Conservation (phyloP, 2,329 filamentous ascomycete species). For the Aspergillus texensis region DNA sequence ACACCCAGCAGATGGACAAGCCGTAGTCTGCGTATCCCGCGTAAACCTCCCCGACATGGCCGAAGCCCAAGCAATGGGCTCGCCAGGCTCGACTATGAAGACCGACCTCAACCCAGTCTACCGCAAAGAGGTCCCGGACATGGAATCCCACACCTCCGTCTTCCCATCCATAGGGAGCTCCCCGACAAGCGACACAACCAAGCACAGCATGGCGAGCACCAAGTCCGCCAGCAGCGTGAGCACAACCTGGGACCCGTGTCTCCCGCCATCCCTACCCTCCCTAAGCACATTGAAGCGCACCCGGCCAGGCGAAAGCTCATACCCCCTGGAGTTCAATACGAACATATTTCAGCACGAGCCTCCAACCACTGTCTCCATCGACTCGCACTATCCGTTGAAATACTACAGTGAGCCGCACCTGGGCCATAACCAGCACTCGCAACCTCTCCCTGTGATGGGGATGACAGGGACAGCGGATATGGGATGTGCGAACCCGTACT, state of each 20-base stretch:
- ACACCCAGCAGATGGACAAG: slow-evolving; percentile 26
- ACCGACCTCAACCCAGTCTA: slow-evolving; percentile 16
- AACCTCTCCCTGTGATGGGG: slow-evolving; percentile 16
- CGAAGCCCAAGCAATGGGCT: slow-evolving; percentile 21
- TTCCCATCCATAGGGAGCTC: slow-evolving; percentile 20
- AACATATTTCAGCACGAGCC: slow-evolving; percentile 15
- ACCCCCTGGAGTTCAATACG: slow-evolving; percentile 10
- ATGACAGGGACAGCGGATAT: slow-evolving; percentile 21
- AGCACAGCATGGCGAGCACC: slow-evolving; percentile 5
- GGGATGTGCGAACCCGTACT: slow-evolving; percentile 28
- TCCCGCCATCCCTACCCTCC: slow-evolving; percentile 14
- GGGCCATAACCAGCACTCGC: slow-evolving; percentile 12
- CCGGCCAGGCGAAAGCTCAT: slow-evolving; percentile 8
- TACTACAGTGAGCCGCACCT: slow-evolving; percentile 19
- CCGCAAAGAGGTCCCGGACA: slow-evolving; percentile 19
- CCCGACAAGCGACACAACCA: slow-evolving; percentile 5
- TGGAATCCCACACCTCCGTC: slow-evolving; percentile 27
- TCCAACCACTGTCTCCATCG: slow-evolving; percentile 8
- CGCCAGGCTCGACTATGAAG: slow-evolving; percentile 16
- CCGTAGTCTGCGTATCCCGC: slow-evolving; percentile 29
- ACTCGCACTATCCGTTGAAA: slow-evolving; percentile 17
- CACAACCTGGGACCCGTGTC: slow-evolving; percentile 16
- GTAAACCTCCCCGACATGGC: slow-evolving; percentile 31
- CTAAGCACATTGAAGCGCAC: slow-evolving; percentile 7
- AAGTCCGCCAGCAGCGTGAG: slow-evolving; percentile 8